These are phyloP conservation scores for Gnaphalium uliginosum DNA, from an alignment of 129 eudicot genomes.

Conservation along the genomic window DNA sequence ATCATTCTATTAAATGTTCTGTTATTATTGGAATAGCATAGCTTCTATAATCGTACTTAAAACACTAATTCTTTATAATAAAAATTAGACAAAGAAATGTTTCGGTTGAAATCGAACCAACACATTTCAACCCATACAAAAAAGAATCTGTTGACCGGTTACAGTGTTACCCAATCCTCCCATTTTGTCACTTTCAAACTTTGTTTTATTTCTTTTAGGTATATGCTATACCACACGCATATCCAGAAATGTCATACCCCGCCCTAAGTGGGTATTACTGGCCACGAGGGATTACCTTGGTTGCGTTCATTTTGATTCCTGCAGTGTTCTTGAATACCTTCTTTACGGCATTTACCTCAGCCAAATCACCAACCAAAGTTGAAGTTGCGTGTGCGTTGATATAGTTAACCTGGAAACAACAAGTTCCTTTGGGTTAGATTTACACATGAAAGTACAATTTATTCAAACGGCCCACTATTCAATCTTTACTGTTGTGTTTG, in stretches of 20 bases:
- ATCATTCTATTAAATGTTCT: no score
- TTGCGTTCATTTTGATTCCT: constrained; percentile 90
- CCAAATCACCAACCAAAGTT: constrained; percentile 90
- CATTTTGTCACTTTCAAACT: background rate
- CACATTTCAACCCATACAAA: background rate
- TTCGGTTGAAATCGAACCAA: background rate
- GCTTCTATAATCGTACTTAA: background rate
- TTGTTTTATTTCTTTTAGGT: background rate
- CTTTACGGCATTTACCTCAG: constrained; percentile 94
- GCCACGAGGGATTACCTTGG: constrained; percentile 54
- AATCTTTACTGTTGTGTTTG: background rate
- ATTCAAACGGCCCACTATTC: background rate
- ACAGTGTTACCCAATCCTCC: background rate
- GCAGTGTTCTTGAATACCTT: constrained; percentile 88
- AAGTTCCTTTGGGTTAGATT: background rate
- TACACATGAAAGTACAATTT: background rate
- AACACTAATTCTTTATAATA: background rate
- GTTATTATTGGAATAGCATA: background rate
- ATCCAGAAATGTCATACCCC: background rate
- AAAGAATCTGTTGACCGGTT: background rate
- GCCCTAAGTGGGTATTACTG: background rate
- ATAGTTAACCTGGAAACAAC: constrained; percentile 76
- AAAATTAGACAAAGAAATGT: no score
- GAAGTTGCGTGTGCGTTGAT: constrained; percentile 99
- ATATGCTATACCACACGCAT: background rate